Evolutionary conservation across 1,139 yeast genomes (phyloP), one percentile per base, ranked within the genome.

Genomic region (Zygotorulaspora mrakii): DNA sequence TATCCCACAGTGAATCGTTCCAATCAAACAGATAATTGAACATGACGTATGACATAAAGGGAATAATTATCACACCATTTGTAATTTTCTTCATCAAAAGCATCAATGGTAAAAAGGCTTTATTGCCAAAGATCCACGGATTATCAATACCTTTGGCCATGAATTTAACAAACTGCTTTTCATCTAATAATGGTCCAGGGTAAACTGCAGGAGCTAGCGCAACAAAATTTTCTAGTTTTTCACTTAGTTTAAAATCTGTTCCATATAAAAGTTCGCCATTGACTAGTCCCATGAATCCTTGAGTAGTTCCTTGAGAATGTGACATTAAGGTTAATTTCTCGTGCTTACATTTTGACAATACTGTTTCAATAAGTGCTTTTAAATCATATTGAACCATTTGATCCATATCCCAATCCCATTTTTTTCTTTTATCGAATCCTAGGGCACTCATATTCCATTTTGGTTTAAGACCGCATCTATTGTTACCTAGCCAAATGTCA

Each of bases 401-500:
- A 16, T 73, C 65, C 37, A 89, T 74, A 53, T 86, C 89, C 98
- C 98, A 91, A 50, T 84, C 77, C 94, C 94, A 82, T 64, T 66
- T 65, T 43, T 70, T 76, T 65, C 77, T 76, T 51, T 54, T 67
- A 45, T 65, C 67, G 43, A 47, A 70, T 4, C 47, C 47, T 65
- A 63, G 68, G 44, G 48, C 53, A 1, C 64, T 55, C 60, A 85
- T 94, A 28, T 48, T 40, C 61, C 62, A 59, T 39, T 71, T 67
- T 0, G 95, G 86, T 28, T 73, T 69, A 59, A 88, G 86, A 23
- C 95, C 94, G 47, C 95, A 79, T 44, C 98, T 67, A 59, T 89
- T 89, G 57, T 89, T 88, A 1, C 96, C 97, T 40, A 91, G 63
- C 96, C 97, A 91, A 1, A 91, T 91, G 53, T 91, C 97, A 58